Evolutionary conservation across 2,329 filamentous ascomycete species (phyloP), one percentile per base, ranked within the genome.

Genomic region (Aspergillus aculeatus): DNA sequence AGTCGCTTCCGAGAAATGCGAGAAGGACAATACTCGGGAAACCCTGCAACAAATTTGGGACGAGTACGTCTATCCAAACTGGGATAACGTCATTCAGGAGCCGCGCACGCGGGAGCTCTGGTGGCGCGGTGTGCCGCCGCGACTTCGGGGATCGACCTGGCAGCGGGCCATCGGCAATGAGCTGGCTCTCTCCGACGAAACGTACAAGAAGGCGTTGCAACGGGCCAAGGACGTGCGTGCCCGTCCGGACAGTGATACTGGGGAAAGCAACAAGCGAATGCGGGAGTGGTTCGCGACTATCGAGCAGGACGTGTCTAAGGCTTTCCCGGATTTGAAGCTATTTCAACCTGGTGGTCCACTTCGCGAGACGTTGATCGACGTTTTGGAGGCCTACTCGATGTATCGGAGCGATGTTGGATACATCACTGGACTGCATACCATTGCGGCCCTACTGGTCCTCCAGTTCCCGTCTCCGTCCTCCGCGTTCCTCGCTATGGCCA

Each of bases 351-450:
- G 80, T 14, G 81, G 80, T 6, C 83, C 84, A 2, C 73, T 86
- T 24, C 82, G 85, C 62, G 75, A 82, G 32, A 81, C 81, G 14
- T 76, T 88, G 23, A 75, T 84, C 24, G 80, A 87, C 67, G 81
- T 88, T 10, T 79, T 86, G 61, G 80, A 86, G 64, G 85, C 86
- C 29, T 88, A 87, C 70, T 81, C 83, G 10, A 84, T 85, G 77
- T 88, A 88, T 71, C 83, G 86, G 62, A 82, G 82, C 53, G 85
- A 88, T 65, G 82, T 88, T 44, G 84, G 85, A 56, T 86, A 86
- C 63, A 79, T 84, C 56, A 80, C 81, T 64, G 84, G 84, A 57
- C 82, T 85, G 60, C 85, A 87, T 66, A 80, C 83, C 47, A 81
- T 85, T 59, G 85, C 84, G 23, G 86, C 82, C 9, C 75, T 87